Evolutionary conservation across 306 rosid genomes (phyloP).

Genomic region (Vigna radiata): DNA sequence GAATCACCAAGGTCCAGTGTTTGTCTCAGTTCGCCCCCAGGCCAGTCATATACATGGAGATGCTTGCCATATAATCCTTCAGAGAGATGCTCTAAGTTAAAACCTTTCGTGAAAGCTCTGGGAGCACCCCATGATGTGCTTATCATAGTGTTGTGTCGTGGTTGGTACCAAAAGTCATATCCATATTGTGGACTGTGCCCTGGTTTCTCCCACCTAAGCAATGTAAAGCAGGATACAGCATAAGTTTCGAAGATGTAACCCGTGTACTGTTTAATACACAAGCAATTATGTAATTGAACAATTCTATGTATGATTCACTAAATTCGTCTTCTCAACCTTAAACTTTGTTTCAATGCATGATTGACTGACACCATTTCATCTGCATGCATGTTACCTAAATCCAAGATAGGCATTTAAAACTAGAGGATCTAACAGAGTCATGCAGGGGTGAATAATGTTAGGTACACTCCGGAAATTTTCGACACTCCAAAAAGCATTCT

Average conservation of each 20-base stretch:
- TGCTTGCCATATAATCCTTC: slow-evolving; percentile 89
- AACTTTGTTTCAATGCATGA: neutral
- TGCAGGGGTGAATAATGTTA: neutral
- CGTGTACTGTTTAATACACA: slow-evolving; percentile 10
- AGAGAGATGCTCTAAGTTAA: slow-evolving; percentile 74
- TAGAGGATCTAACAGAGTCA: slow-evolving; percentile 10
- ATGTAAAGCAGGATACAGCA: slow-evolving; percentile 6
- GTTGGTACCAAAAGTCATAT: slow-evolving; percentile 99
- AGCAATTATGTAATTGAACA: neutral
- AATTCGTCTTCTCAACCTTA: neutral
- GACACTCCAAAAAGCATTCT: slow-evolving; percentile 9
- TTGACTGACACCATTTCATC: neutral
- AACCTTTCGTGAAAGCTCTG: slow-evolving; percentile 81
- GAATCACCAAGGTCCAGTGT: slow-evolving; percentile 86
- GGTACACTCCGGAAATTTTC: neutral
- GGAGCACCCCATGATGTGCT: slow-evolving; percentile 99
- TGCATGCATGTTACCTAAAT: neutral
- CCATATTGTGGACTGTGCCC: slow-evolving; percentile 92
- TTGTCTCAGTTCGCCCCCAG: slow-evolving; percentile 92
- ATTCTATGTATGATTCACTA: neutral
- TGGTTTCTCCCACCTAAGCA: slow-evolving; percentile 91
- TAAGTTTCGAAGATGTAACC: slow-evolving; percentile 20
- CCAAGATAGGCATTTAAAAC: slow-evolving; percentile 21
- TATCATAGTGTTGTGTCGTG: slow-evolving; percentile 87
- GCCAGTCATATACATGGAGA: slow-evolving; percentile 91